These are phyloP conservation scores for Nicotiana sylvestris DNA, from an alignment of 257 asterid genomes.

Conservation along the genomic window DNA sequence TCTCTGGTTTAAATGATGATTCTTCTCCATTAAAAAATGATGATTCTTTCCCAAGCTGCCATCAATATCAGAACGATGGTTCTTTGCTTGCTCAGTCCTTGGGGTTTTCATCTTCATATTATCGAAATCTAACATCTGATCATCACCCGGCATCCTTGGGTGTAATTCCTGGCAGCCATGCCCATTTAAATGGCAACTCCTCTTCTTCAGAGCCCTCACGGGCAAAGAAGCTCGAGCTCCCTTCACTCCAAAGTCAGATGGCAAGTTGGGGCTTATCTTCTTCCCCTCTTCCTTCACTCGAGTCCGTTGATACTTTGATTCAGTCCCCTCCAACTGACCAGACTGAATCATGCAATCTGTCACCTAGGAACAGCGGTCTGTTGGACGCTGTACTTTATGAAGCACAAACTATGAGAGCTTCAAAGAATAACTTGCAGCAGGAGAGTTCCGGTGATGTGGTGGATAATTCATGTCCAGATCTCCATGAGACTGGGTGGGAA, in stretches of 20 bases:
- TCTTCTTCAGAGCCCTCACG: constrained; percentile 41
- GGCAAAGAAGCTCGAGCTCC: constrained; percentile 65
- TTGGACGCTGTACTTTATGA: constrained; percentile 52
- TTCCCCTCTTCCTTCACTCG: constrained; percentile 46
- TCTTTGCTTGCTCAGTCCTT: constrained; percentile 31
- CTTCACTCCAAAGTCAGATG: constrained; percentile 67
- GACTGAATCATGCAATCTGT: constrained; percentile 29
- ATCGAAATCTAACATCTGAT: constrained; percentile 23
- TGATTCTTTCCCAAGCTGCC: constrained; percentile 22
- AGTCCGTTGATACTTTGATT: constrained; percentile 39
- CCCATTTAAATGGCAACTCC: constrained; percentile 35
- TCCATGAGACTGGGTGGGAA: constrained; percentile 40
- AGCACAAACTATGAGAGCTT: constrained; percentile 33
- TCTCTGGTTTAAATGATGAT: constrained; percentile 19
- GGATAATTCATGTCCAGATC: constrained; percentile 25
- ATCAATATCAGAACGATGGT: constrained; percentile 32
- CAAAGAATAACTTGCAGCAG: constrained; percentile 23
- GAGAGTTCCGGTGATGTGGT: constrained; percentile 10
- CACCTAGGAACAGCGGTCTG: constrained; percentile 46
- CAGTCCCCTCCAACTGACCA: constrained; percentile 38
- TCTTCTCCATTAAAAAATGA: constrained; percentile 4
- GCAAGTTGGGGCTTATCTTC: constrained; percentile 48
- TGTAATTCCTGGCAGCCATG: constrained; percentile 40
- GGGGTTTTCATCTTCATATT: constrained; percentile 24
- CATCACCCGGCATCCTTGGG: constrained; percentile 22